These are phyloP conservation scores for Neoboletus subvelutipes DNA, from an alignment of 768 basidiomycete species.

Conservation along the genomic window DNA sequence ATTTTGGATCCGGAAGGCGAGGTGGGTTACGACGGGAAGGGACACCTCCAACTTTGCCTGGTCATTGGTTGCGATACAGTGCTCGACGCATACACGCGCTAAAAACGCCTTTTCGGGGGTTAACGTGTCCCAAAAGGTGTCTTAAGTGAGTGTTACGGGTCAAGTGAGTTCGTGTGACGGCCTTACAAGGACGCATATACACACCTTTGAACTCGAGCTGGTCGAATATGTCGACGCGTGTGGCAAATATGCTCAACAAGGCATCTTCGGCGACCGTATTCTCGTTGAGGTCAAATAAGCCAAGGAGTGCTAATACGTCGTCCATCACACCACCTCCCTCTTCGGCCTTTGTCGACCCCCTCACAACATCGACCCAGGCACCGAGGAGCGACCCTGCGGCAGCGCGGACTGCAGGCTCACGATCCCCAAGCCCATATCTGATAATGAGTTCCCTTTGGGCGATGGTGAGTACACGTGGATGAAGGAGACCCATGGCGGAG, in stretches of 20 bases:
- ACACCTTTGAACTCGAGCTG: conserved; percentile 67
- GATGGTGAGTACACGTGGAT: conserved; percentile 66
- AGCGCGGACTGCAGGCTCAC: conserved; percentile 68
- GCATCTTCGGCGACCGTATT: conserved; percentile 71
- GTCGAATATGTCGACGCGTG: conserved; percentile 63
- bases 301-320: conserved; percentile 48
- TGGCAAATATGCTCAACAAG: conserved; percentile 67
- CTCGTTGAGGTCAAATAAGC: conserved; percentile 58
- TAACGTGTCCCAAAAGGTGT: conserved; percentile 65
- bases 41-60: conserved; percentile 60
- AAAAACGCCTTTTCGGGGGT: conserved; percentile 80
- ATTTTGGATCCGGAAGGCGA: conserved; percentile 74
- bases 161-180: neutral
- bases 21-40: conserved; percentile 80
- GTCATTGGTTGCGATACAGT: conserved; percentile 64
- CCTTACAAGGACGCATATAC: conserved; percentile 17
- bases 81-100: conserved; percentile 78
- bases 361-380: conserved; percentile 69
- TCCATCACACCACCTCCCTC: conserved; percentile 37
- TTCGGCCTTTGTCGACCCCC: conserved; percentile 34
- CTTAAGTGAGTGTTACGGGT: conserved; percentile 36
- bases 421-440: conserved; percentile 82
- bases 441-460: conserved; percentile 77
- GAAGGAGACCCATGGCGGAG: conserved; percentile 51
- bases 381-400: conserved; percentile 73